Percentiles rank a stretch among this genome's conserved stretches.
Conservation (phyloP, 1,139 yeast genomes). For the Yamadazyma siamensis region DNA sequence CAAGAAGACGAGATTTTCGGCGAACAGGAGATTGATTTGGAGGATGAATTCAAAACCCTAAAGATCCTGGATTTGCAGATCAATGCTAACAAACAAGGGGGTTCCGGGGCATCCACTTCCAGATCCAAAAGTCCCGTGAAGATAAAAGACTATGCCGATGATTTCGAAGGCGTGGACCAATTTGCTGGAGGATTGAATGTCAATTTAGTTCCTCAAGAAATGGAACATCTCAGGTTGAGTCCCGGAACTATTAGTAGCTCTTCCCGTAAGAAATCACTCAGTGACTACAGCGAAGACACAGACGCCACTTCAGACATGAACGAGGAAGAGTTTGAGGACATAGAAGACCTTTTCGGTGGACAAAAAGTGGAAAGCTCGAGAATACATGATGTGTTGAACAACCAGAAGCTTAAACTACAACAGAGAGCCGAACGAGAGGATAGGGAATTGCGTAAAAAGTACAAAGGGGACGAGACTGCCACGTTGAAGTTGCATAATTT, state of each 20-base stretch:
- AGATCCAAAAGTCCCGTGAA: not conserved
- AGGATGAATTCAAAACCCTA: slow-evolving; percentile 24
- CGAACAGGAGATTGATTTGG: slow-evolving; percentile 18
- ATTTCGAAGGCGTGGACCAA: slow-evolving; percentile 9
- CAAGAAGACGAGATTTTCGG: slow-evolving; percentile 33
- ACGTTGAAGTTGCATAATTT: slow-evolving; percentile 34
- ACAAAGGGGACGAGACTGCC: slow-evolving; percentile 17
- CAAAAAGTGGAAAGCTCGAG: slow-evolving; percentile 5
- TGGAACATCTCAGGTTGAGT: slow-evolving; percentile 7
- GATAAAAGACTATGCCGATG: slow-evolving; percentile 11
- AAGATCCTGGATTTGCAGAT: slow-evolving; percentile 17
- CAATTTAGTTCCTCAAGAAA: slow-evolving; percentile 5
- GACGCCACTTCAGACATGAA: slow-evolving; percentile 39
- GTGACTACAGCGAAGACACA: slow-evolving; percentile 40
- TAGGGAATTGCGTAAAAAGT: slow-evolving; percentile 22
- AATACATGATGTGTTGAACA: slow-evolving; percentile 19
- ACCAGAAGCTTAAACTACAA: slow-evolving; percentile 26
- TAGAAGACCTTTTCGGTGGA: slow-evolving; percentile 36
- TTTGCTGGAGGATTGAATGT: slow-evolving; percentile 10
- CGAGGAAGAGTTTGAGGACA: slow-evolving; percentile 41
- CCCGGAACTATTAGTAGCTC: slow-evolving; percentile 12
- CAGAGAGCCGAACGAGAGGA: slow-evolving; percentile 37
- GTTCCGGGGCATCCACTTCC: too few relatives aligned
- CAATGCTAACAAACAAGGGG: slow-evolving; percentile 9
- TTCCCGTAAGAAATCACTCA: slow-evolving; percentile 19